These are phyloP conservation scores for Hypoxylon sp. DNA, from an alignment of 2,329 filamentous ascomycete species.

Conservation along the genomic window DNA sequence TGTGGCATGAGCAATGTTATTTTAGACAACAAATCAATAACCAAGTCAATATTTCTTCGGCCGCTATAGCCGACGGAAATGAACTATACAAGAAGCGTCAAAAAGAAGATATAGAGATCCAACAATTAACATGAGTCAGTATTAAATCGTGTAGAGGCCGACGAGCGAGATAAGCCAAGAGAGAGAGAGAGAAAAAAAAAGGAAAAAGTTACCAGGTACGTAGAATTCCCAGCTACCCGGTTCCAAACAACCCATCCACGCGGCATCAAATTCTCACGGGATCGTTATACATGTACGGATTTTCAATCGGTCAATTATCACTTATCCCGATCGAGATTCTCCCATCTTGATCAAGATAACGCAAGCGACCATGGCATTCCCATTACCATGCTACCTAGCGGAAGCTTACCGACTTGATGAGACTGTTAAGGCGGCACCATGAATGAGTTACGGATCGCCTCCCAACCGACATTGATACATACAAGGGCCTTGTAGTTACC, in stretches of 20 bases:
- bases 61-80: background rate
- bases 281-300: constrained; percentile 26
- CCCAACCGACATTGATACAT: background rate
- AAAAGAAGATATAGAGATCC: too few species aligned
- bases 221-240: constrained; percentile 34
- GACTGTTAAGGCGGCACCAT: background rate
- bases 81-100: background rate
- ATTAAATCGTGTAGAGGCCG: background rate
- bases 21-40: background rate
- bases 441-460: background rate
- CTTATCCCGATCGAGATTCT: constrained; percentile 30
- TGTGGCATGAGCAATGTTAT: background rate
- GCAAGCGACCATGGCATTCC: constrained; percentile 28
- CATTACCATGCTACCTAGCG: constrained; percentile 1
- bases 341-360: constrained; percentile 40
- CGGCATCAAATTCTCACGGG: background rate
- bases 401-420: constrained; percentile 20
- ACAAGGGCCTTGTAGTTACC: background rate
- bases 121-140: too few species aligned
- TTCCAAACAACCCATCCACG: constrained; percentile 11
- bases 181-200: background rate
- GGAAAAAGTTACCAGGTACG: background rate
- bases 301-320: constrained; percentile 36
- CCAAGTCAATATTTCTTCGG: background rate
- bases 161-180: background rate